phyloP scores from a whole-genome alignment of 352 stramenopile species.

The Phytophthora uliginosa region DNA sequence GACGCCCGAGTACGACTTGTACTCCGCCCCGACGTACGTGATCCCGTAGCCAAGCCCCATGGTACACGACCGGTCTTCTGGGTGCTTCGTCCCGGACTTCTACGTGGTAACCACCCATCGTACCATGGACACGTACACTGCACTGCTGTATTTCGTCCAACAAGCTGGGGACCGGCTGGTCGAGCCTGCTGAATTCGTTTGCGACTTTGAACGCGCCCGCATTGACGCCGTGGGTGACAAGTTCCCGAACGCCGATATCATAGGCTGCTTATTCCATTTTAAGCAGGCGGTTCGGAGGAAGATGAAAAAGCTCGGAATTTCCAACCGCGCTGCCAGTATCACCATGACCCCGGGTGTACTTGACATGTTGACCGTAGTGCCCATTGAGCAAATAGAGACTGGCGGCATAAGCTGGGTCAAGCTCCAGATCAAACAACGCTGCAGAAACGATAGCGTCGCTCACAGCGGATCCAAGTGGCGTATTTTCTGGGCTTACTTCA shows the following conservation, averaged over 20 bases:
- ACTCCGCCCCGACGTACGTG: no score
- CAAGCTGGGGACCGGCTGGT: constrained; percentile 4
- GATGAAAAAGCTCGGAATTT: background rate
- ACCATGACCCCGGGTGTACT: constrained; percentile 6
- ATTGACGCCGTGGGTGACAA: constrained; percentile 10
- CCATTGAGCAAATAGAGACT: background rate
- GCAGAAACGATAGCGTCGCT: no score
- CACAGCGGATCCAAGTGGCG: no score
- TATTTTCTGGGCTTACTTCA: no score
- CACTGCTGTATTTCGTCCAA: constrained; percentile 7
- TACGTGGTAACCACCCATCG: constrained; percentile 12
- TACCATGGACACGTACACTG: constrained; percentile 7
- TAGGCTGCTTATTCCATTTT: constrained; percentile 25
- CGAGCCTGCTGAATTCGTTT: constrained; percentile 9
- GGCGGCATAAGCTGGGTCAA: background rate
- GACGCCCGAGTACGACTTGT: no score
- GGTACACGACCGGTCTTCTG: constrained; percentile 8
- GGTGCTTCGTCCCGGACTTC: constrained; percentile 12
- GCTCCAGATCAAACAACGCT: background rate
- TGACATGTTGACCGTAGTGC: constrained; percentile 8
- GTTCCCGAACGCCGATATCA: constrained; percentile 16
- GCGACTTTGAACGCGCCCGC: constrained; percentile 2
- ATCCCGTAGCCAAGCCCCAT: no score
- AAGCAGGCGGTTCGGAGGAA: background rate
- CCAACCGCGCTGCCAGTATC: background rate